Conservation (phyloP, 2,329 filamentous ascomycete genomes). For the Colletotrichum nymphaeae region DNA sequence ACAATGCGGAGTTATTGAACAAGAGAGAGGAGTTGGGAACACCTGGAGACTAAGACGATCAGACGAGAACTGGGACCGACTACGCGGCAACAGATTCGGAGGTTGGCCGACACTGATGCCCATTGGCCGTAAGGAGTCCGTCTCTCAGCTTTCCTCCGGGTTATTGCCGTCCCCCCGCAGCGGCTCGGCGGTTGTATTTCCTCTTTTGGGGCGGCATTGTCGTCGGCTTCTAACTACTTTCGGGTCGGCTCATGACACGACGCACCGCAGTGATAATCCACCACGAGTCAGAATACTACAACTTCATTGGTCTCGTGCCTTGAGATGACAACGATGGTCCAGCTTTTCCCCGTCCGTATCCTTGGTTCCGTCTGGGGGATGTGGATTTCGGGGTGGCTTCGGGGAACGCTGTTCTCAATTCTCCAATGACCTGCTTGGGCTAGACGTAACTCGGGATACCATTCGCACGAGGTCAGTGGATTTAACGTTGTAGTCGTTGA, state of each 20-base stretch:
- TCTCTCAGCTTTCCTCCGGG: background rate
- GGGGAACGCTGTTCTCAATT: slow-evolving; percentile 12
- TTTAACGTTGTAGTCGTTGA: background rate
- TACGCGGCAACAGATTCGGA: background rate
- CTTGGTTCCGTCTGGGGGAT: slow-evolving; percentile 4
- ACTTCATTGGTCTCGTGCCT: background rate
- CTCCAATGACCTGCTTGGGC: background rate
- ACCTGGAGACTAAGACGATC: background rate
- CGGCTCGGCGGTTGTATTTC: background rate
- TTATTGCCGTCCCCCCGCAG: background rate
- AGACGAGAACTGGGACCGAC: background rate
- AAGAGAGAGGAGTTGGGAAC: background rate
- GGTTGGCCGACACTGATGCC: background rate
- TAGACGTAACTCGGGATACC: background rate
- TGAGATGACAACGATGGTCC: background rate
- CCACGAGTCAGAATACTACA: slow-evolving; percentile 20
- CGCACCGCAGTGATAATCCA: slow-evolving; percentile 2
- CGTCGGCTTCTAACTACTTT: background rate
- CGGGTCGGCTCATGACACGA: background rate
- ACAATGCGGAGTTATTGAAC: background rate
- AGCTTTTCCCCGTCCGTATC: background rate
- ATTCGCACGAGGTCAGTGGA: slow-evolving; percentile 11
- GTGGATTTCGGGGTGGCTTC: background rate
- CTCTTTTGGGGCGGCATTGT: background rate
- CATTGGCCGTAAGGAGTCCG: background rate